Evolutionary conservation across 441 rosid genomes (phyloP), one percentile per base, ranked within the genome.

Genomic region (Pelargonium citronellum): DNA sequence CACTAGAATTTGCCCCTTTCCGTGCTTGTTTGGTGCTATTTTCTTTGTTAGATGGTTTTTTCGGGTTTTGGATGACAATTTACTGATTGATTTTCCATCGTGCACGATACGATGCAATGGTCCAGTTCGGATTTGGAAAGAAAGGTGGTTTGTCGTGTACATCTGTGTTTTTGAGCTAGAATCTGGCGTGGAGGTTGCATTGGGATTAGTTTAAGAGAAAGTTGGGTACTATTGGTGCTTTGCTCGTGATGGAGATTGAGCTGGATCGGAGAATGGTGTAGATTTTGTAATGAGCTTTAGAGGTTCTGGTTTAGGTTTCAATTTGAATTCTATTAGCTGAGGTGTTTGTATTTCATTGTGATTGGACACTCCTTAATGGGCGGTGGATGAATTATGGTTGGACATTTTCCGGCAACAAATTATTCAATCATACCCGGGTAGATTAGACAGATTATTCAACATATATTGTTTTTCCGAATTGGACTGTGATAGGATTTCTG

Each of bases 191-290:
- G 57, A 1, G 69, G 61, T 63, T 7, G n/a, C 67, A 64, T 47
- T 69, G 71, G 53, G 57, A 47, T 78, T 64, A 64, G 55, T 66
- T 71, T 60, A 55, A 39, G 43, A 20, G 72, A 64, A 61, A 57
- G 24, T 74, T 15, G 64, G 67, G 71, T 51, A 17, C 51, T 66
- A 24, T 61, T 12, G 65, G 22, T 16, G 55, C 34, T 67, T 68
- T 55, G 65, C 12, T 72, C 61, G 37, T 72, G 66, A 73, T 77
- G 74, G 67, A 69, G 74, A 74, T 75, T 76, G 63, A 67, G 80
- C 67, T 78, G 76, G 83, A 77, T 82, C 77, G 67, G 74, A 69
- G 71, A 65, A 74, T 82, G 83, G 79, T 70, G 49, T 72, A 69
- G 82, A 75, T 71, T 66, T 82, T 58, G 74, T 37, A 37, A 39